Base-by-base conservation (phyloP, 2,329 filamentous ascomycete genomes). In the Neonectria faginata region DNA sequence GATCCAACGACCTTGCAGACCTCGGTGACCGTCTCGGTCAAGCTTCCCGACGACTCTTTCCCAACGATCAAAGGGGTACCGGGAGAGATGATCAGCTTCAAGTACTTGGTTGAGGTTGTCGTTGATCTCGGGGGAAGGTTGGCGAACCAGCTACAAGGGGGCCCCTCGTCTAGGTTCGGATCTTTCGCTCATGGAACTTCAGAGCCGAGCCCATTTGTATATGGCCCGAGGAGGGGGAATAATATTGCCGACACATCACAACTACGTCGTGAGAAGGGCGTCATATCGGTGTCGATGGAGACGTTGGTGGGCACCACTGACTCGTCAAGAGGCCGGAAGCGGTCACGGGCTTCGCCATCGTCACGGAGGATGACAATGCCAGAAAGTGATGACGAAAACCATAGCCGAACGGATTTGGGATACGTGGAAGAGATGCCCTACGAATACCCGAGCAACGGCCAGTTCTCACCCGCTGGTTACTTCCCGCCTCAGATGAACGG, bases 51-150 rank as follows among this genome's bases (percentile, higher is more conserved):
- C 67, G 93, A 97, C 74, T 89, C 90, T 0, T 98, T 98, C 71
- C 95, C 96, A 0, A 97, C 94, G 2, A 98, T 98, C 67, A 89
- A 89, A 29, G 91, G 90, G 59, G 93, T 97, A 0, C 96, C 96
- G 0, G 94, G 95, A 3, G 91, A 92, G 36, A 96, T 98, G 90
- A 96, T 99, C 69, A 94, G 91, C 72, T 98, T 99, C 82, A 93
- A 91, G 70, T 98, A 99, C 75, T 92, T 94, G 70, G 86, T 97
- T 20, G 96, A 99, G 78, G 92, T 97, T 2, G 90, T 98, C 29
- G 88, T 97, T 22, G 96, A 99, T 75, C 85, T 98, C 0, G 94
- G 96, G 51, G 95, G 95, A 41, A 96, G 93, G 76, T 81, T 97
- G 44, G 88, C 90, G 2, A 88, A 88, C n/a, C 89, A 93, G 67